Percentiles rank a stretch among this genome's conserved stretches.
Conservation (phyloP, 345 rosid species). For the Lenwebbia sp. region DNA sequence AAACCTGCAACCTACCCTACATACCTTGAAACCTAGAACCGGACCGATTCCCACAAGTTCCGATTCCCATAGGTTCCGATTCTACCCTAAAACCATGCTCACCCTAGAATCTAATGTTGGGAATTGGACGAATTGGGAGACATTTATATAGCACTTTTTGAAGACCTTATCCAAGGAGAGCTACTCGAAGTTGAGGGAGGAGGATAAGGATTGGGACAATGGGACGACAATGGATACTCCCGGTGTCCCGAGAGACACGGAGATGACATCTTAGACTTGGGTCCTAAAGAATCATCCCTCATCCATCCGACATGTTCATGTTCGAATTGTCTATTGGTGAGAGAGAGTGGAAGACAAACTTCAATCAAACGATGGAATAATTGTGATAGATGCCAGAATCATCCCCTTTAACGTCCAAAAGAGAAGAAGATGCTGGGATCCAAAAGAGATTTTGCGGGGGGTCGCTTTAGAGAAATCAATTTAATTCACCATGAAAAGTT, state of each 20-base stretch:
- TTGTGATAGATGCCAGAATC: background rate
- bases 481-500: background rate
- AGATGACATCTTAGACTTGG: background rate
- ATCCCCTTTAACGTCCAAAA: background rate
- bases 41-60: no score
- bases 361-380: background rate
- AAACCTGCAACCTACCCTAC: no score
- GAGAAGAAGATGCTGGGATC: background rate
- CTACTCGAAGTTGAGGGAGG: background rate
- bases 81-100: no score
- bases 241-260: background rate
- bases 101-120: no score
- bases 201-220: background rate
- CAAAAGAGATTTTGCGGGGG: background rate
- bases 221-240: background rate
- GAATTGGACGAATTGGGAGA: no score
- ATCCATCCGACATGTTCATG: background rate
- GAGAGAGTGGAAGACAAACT: background rate
- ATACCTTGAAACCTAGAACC: no score
- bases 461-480: background rate
- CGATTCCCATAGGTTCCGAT: no score
- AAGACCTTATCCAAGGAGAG: background rate
- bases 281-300: background rate
- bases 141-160: background rate
- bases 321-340: background rate